Evolutionary conservation across 495 filamentous ascomycete genomes (phyloP), one percentile per base, ranked within the genome.

Genomic region (Tuber umbilicatum): DNA sequence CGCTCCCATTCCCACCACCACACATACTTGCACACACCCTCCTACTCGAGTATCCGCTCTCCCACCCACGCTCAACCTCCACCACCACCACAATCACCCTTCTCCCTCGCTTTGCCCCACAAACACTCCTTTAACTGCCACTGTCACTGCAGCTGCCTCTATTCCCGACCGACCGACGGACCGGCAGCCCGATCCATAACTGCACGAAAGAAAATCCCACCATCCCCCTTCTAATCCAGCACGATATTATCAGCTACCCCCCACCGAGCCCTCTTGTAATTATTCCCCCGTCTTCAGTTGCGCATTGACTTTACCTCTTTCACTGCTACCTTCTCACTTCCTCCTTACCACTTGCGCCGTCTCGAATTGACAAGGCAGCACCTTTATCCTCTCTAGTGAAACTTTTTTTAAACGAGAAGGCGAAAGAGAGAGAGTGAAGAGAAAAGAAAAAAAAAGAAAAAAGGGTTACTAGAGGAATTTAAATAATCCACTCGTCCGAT

Each of bases 281-380:
- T 27, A n/a, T 55, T 55, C 47, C 47, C 47, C 73, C 69, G 75
- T 74, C 60, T 73, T 75, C 74, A 78, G 77, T 79, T 79, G 45
- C 71, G 77, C 77, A 79, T 79, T 79, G 75, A 64, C 77, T 72
- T 78, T 79, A 45, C 71, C 68, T 35, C 76, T 72, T 69, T 70
- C 71, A 79, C 75, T 55, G 73, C 71, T 69, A 73, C 70, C 76
- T 42, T 78, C 76, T 79, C 77, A 72, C 77, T 78, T 78, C 76
- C 74, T 69, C 17, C 72, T 76, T 68, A 72, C 68, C 68, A 73
- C 68, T 76, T n/a, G n/a, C n/a, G n/a, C n/a, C n/a, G n/a, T n/a
- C n/a, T 79, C 77, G 71, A 79, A 79, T 79, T 79, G 77, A 79
- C 77, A 76, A 78, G 75, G 6, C 47, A 55, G 9, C 10, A 55